phyloP scores from a whole-genome alignment of 495 filamentous ascomycete genomes.

The Aspergillus conjunctus region DNA sequence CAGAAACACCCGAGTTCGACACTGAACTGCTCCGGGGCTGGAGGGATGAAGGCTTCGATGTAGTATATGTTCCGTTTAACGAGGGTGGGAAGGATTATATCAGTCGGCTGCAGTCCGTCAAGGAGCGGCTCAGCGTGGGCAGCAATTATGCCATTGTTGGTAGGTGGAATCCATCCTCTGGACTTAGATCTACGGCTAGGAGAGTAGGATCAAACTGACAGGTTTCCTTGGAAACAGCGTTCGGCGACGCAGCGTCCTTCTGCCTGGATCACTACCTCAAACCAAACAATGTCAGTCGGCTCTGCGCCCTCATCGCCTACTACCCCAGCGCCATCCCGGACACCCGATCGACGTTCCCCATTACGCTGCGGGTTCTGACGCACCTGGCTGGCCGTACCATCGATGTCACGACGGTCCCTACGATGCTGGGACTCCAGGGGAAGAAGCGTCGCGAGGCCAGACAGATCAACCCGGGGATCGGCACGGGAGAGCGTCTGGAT shows the following conservation, averaged over 20 bases:
- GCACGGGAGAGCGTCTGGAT: slow-evolving; percentile 51
- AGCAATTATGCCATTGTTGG: slow-evolving; percentile 55
- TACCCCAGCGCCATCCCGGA: slow-evolving; percentile 60
- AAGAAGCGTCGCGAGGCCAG: slow-evolving; percentile 54
- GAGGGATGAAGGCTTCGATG: slow-evolving; percentile 68
- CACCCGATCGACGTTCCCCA: slow-evolving; percentile 49
- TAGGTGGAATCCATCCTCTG: slow-evolving; percentile 23
- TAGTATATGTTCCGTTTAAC: slow-evolving; percentile 60
- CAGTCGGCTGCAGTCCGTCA: slow-evolving; percentile 45
- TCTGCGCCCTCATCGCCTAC: slow-evolving; percentile 60
- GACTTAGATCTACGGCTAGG: neutral
- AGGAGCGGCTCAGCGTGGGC: slow-evolving; percentile 49
- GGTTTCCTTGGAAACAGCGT: slow-evolving; percentile 40
- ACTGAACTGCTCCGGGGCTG: slow-evolving; percentile 55
- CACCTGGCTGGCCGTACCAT: slow-evolving; percentile 57
- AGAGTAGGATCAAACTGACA: neutral
- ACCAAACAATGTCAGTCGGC: slow-evolving; percentile 44
- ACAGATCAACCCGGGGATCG: slow-evolving; percentile 54
- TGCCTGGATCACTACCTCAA: slow-evolving; percentile 58
- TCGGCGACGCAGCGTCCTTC: slow-evolving; percentile 59
- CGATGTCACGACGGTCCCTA: slow-evolving; percentile 45
- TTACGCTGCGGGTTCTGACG: slow-evolving; percentile 49
- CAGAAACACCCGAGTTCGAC: slow-evolving; percentile 65
- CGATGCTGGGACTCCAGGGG: slow-evolving; percentile 65
- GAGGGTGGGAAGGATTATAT: slow-evolving; percentile 57